Evolutionary conservation across 805 yeast genomes (phyloP), one percentile per base, ranked within the genome.

Genomic region (Teunomyces barrocoloradensis): DNA sequence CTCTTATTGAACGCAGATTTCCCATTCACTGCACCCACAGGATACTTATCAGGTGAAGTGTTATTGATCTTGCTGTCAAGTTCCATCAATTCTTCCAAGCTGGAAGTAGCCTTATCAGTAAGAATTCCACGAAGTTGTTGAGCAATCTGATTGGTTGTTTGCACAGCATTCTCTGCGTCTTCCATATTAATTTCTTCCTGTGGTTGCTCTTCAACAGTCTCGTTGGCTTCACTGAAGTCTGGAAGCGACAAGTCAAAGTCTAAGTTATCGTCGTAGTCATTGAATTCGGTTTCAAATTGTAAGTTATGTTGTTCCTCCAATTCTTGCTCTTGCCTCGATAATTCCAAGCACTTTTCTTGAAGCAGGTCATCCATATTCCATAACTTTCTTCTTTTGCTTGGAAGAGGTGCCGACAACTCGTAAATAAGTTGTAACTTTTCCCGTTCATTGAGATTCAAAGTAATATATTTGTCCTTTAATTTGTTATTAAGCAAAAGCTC

Each of bases 141-240:
- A 0, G 86, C 88, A 6, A 85, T 73, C 52, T 79, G 76, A 2
- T 69, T 61, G 0, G 89, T 83, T 4, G 82, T 67, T 50, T 73
- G 68, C 3, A 82, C 71, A 23, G 71, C 64, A 21, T 72, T 66
- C 13, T 53, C 71, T 20, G 49, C 54, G 43, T 50, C 54, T 17
- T 59, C 61, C 45, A 58, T 51, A 25, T 58, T 65, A 21, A 12
- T 43, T 38, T 25, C 49, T 27, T 52, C 49, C 29, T 48, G 28
- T 32, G 40, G 40, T 17, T 37, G 40, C 2, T 37, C 40, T 21
- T 37, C 40, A 6, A 37, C 29, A 23, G 40, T 37, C 7, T 20
- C 18, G 17, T 37, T 37, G 9, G 40, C 63, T 2, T 61, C 49
- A 34, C 61, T 64, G 30, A 59, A 49, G 12, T 55, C 65, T 1